Base-by-base conservation (phyloP, 1,284 basidiomycete genomes). In the Spongispora temasekensis region DNA sequence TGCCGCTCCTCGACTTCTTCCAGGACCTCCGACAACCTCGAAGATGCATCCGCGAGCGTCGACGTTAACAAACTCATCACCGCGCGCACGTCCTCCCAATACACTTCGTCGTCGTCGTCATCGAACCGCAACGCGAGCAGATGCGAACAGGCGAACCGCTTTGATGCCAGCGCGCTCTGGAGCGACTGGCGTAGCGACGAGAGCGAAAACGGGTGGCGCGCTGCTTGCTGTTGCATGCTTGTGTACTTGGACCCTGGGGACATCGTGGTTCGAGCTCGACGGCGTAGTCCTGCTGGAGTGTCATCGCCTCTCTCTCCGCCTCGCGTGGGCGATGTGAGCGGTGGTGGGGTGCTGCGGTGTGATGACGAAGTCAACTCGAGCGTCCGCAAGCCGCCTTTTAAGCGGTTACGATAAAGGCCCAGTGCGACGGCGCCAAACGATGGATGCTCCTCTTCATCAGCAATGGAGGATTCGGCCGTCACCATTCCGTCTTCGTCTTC, bases 41-140 rank as follows among this genome's bases (percentile, higher is more conserved):
- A 76, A 12, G 85, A 80, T 2, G 87, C 83, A 67, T 91, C 90
- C 4, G 80, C 78, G 46, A 93, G 78, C 6, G 89, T 82, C 37
- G 80, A 85, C 2, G 85, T 86, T 59, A 93, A 73, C 5, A 93
- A 71, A 7, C 79, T 80, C 79, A 91, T 87, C 32, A 93, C 83
- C 40, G 86, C 85, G 25, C 87, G 81, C 32, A 90, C 90, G 67
- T 92, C 87, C 65, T 92, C 90, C 90, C 90, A 93, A 67, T 93
- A 93, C 8, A 78, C 76, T 63, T 88, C 83, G 50, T 83, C 80
- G 51, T 83, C 83, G 51, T n/a, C n/a, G 10, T 35, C 44, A 27
- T 74, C 77, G 68, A 93, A 93, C 5, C 90, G 81, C 37, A 93
- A 72, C 5, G 91, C 90, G 2, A 93, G 79, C 2, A 93, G 78